Evolutionary conservation across 2,329 filamentous ascomycete genomes (phyloP).

Genomic region (Colletotrichum sp.): DNA sequence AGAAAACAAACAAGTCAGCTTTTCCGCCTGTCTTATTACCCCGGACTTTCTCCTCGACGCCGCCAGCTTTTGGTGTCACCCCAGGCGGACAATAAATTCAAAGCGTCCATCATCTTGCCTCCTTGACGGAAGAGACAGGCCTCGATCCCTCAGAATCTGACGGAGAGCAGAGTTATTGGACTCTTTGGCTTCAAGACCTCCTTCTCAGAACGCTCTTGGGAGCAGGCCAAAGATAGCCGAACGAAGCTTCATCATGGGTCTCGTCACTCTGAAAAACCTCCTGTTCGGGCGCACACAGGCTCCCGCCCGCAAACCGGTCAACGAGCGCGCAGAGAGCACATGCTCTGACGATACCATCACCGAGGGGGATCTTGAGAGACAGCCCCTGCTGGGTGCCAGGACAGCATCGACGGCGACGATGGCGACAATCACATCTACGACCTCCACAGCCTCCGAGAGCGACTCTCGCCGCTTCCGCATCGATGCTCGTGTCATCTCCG

Average conservation of each 20-base stretch:
- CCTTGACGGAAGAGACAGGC: neutral
- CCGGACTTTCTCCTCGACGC: neutral
- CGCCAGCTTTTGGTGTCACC: neutral
- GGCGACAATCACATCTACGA: neutral
- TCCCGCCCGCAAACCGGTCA: neutral
- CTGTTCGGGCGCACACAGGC: slow-evolving; percentile 17
- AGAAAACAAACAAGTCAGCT: slow-evolving; percentile 3
- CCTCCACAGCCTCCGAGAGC: slow-evolving; percentile 1
- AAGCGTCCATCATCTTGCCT: neutral
- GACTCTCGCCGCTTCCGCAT: slow-evolving; percentile 17
- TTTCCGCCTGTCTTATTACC: neutral
- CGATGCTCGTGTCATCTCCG: slow-evolving; percentile 26
- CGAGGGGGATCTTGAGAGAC: slow-evolving; percentile 21
- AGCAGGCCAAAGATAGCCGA: neutral
- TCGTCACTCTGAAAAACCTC: slow-evolving; percentile 22
- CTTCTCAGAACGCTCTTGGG: neutral
- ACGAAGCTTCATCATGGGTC: slow-evolving; percentile 13
- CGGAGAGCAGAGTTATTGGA: neutral
- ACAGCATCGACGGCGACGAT: slow-evolving; percentile 4
- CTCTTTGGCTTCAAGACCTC: neutral
- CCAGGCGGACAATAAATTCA: neutral
- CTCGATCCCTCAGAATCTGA: neutral
- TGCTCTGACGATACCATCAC: slow-evolving; percentile 22
- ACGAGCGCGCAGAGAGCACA: slow-evolving; percentile 11
- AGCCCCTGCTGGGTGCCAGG: slow-evolving; percentile 17